Conservation (phyloP, 163 green algal genomes). For the Coccomyxa subellipsoidea region DNA sequence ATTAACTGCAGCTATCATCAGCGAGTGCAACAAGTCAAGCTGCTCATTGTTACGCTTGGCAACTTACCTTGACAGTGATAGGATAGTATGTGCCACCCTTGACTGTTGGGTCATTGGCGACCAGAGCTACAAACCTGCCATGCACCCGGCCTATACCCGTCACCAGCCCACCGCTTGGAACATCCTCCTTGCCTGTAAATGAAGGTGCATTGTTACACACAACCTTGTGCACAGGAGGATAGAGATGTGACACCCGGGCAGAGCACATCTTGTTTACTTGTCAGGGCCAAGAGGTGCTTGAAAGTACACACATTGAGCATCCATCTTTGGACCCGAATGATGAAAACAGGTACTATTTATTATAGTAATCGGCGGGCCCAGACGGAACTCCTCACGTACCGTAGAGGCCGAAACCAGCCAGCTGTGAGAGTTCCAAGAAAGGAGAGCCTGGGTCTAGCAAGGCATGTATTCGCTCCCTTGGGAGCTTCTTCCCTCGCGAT, state of each 20-base stretch:
- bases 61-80: constrained; percentile 81
- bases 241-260: not conserved
- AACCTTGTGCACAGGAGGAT: too few species aligned
- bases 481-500: constrained; percentile 66
- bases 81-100: constrained; percentile 93
- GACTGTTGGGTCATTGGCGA: constrained; percentile 92
- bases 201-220: not conserved
- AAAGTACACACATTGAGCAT: too few species aligned
- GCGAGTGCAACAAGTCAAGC: not conserved
- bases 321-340: too few species aligned
- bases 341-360: too few species aligned
- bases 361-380: too few species aligned
- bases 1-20: too few species aligned
- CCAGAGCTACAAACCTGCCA: constrained; percentile 64
- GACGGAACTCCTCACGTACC: constrained; percentile 31
- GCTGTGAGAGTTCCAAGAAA: constrained; percentile 83
- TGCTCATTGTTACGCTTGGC: too few species aligned
- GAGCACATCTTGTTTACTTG: not conserved
- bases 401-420: constrained; percentile 82
- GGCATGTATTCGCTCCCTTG: constrained; percentile 69
- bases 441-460: constrained; percentile 78
- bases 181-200: constrained; percentile 66
- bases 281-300: not conserved
- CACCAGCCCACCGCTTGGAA: constrained; percentile 81
- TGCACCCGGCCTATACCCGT: constrained; percentile 82